Evolutionary conservation across 495 filamentous ascomycete species (phyloP).

Genomic region (Annulohypoxylon moriforme): DNA sequence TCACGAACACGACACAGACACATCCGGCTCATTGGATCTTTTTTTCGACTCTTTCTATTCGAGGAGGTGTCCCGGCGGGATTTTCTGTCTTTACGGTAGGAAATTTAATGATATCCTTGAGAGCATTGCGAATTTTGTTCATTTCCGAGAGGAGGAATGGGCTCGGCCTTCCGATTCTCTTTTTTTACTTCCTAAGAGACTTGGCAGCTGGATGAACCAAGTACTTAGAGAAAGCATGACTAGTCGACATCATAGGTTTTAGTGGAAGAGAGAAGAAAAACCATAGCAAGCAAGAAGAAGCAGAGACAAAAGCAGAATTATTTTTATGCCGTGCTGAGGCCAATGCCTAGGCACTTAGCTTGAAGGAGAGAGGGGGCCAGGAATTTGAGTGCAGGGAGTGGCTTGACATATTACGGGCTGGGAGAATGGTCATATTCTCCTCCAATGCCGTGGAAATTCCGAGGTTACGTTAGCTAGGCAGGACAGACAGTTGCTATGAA

Average conservation of each 20-base stretch:
- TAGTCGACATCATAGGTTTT: background rate
- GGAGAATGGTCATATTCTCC: conserved; percentile 11
- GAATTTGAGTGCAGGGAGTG: conserved; percentile 4
- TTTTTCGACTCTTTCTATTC: conserved; percentile 38
- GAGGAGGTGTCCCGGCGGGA: conserved; percentile 41
- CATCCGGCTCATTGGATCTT: conserved; percentile 39
- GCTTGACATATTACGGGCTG: background rate
- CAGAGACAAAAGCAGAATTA: conserved; percentile 3
- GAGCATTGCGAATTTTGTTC: conserved; percentile 40
- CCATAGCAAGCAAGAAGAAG: background rate
- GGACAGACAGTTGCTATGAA: conserved; percentile 2
- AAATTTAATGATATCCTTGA: conserved; percentile 52
- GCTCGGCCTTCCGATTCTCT: conserved; percentile 16
- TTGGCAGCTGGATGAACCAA: conserved; percentile 10
- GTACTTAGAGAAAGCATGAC: background rate
- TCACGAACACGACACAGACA: conserved; percentile 11
- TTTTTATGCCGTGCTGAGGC: background rate
- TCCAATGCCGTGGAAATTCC: background rate
- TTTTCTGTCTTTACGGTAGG: conserved; percentile 47
- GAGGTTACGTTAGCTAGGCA: background rate
- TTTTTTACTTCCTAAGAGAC: background rate
- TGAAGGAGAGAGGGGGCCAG: background rate
- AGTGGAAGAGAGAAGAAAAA: background rate
- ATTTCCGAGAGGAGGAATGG: conserved; percentile 7
- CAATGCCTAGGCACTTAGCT: background rate